These are phyloP conservation scores for Gossypium raimondii DNA, from an alignment of 345 rosid genomes.

Conservation along the genomic window DNA sequence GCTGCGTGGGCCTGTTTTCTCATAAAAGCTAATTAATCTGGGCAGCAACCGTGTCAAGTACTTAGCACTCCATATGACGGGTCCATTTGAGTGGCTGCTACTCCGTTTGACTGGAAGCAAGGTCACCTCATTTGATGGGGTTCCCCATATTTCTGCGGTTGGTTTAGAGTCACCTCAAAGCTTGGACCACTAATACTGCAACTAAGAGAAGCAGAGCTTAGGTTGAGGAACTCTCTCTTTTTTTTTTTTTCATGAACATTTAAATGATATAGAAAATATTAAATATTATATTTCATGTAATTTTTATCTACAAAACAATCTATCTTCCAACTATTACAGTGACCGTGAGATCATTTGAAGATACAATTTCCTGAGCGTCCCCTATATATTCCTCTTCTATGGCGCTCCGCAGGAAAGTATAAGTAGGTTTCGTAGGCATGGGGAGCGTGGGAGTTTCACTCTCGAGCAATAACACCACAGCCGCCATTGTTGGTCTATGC, in stretches of 20 bases:
- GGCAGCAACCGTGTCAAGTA: neutral
- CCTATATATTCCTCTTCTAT: constrained; percentile 27
- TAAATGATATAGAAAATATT: neutral
- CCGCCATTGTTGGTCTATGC: constrained; percentile 63
- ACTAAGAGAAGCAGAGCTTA: neutral
- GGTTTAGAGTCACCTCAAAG: too few species aligned
- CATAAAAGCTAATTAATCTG: neutral
- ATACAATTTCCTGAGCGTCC: constrained; percentile 41
- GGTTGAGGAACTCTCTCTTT: neutral
- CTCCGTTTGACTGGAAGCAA: too few species aligned
- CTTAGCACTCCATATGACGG: too few species aligned
- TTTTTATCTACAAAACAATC: neutral
- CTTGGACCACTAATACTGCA: neutral
- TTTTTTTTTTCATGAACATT: neutral
- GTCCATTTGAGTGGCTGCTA: too few species aligned
- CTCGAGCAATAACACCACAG: constrained; percentile 55
- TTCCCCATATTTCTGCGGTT: too few species aligned
- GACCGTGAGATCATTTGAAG: constrained; percentile 54
- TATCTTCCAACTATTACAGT: constrained; percentile 51
- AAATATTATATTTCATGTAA: neutral
- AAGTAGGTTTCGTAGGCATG: constrained; percentile 53
- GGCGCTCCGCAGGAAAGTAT: constrained; percentile 45
- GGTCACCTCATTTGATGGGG: too few species aligned
- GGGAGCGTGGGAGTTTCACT: constrained; percentile 54
- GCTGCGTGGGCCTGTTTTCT: neutral